These are phyloP conservation scores for Mucor racemosus DNA, from an alignment of 371 early-diverging fungal genomes.

Conservation along the genomic window DNA sequence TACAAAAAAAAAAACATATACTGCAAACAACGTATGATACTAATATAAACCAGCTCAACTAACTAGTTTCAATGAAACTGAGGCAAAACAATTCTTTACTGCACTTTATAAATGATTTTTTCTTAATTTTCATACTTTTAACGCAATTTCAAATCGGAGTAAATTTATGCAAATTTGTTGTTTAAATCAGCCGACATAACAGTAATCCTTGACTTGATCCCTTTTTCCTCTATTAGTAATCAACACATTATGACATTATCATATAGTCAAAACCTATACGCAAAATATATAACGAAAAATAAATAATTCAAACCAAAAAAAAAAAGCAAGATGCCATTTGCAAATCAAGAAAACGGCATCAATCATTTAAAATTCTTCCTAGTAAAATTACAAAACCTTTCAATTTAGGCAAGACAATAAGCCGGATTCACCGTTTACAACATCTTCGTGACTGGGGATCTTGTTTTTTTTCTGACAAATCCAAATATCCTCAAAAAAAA, in stretches of 20 bases:
- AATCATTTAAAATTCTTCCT: not conserved
- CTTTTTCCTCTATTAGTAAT: not conserved
- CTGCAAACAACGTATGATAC: too few species aligned
- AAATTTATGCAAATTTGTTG: not conserved
- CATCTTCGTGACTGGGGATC: conserved; percentile 13
- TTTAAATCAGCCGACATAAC: not conserved
- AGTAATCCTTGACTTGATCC: not conserved
- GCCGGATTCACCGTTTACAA: conserved; percentile 6
- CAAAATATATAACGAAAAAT: not conserved
- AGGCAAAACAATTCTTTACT: too few species aligned
- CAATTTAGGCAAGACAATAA: not conserved
- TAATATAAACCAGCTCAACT: too few species aligned
- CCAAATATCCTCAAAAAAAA: conserved; percentile 4
- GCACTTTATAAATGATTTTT: too few species aligned
- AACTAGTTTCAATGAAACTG: too few species aligned
- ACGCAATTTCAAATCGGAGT: not conserved
- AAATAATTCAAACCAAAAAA: not conserved
- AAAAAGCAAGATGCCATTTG: too few species aligned
- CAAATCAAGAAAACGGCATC: not conserved
- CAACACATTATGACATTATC: not conserved
- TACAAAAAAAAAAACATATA: too few species aligned
- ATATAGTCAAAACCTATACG: not conserved
- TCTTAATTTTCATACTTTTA: too few species aligned
- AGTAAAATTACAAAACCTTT: not conserved
- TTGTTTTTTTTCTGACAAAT: conserved; percentile 15